These are phyloP conservation scores for Musa balbisiana DNA, from an alignment of 202 grass and related monocot species.

Conservation along the genomic window DNA sequence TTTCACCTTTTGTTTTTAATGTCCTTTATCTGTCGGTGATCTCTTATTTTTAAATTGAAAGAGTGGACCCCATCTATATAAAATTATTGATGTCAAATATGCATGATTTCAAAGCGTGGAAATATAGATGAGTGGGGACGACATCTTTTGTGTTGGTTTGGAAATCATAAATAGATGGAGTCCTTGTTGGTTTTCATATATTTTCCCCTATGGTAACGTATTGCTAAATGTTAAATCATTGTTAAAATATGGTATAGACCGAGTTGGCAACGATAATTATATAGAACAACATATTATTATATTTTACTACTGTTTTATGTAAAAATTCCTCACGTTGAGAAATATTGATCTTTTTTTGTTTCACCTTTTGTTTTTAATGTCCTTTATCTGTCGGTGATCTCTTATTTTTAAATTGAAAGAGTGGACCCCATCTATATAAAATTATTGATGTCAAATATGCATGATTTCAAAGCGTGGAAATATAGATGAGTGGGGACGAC, in stretches of 20 bases:
- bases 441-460: too few relatives aligned
- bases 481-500: too few relatives aligned
- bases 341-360: too few relatives aligned
- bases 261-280: not conserved
- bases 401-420: not conserved
- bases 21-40: not conserved
- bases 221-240: too few relatives aligned
- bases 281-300: not conserved
- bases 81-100: too few relatives aligned
- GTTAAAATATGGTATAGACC: not conserved
- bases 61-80: not conserved
- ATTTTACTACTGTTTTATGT: not conserved
- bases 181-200: too few relatives aligned
- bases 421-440: not conserved
- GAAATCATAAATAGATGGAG: too few relatives aligned
- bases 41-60: not conserved
- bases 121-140: too few relatives aligned
- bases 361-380: slow-evolving; percentile 15
- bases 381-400: not conserved
- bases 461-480: too few relatives aligned
- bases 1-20: slow-evolving; percentile 19
- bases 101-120: too few relatives aligned
- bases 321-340: not conserved
- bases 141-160: too few relatives aligned
- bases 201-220: too few relatives aligned